A percentile compares a stretch with the other conserved stretches of the same genome.
Conservation (phyloP, 2,329 filamentous ascomycete species). For the Onygenales sp. region DNA sequence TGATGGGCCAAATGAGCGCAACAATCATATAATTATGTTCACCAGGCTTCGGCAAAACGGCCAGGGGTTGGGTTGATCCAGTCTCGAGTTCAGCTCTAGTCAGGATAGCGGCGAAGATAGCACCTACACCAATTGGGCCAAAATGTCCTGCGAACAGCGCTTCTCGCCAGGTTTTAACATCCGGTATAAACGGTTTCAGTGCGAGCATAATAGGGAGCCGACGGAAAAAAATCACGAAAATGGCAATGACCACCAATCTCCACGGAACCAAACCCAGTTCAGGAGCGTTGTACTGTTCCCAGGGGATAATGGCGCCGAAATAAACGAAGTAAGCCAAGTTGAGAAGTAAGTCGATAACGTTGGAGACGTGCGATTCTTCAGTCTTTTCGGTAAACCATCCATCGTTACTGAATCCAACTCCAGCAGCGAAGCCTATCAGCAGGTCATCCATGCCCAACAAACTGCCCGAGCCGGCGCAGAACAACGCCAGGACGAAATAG, state of each 20-base stretch:
- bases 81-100: slow-evolving; percentile 85
- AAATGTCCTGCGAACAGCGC: slow-evolving; percentile 96
- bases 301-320: slow-evolving; percentile 93
- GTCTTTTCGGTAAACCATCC: slow-evolving; percentile 99
- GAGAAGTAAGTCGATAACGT: slow-evolving; percentile 94
- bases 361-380: slow-evolving; percentile 95
- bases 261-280: slow-evolving; percentile 70
- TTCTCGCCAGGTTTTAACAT: slow-evolving; percentile 97
- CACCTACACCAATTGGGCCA: slow-evolving; percentile 92
- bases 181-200: slow-evolving; percentile 86
- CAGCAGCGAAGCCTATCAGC: slow-evolving; percentile 85
- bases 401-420: slow-evolving; percentile 98
- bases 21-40: slow-evolving; percentile 62
- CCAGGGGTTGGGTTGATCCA: slow-evolving; percentile 62
- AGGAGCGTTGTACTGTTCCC: slow-evolving; percentile 76
- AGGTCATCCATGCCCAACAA: slow-evolving; percentile 88
- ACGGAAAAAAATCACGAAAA: slow-evolving; percentile 90
- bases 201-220: slow-evolving; percentile 90
- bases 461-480: slow-evolving; percentile 88
- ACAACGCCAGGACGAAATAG: slow-evolving; percentile 93
- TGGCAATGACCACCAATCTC: slow-evolving; percentile 85
- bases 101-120: slow-evolving; percentile 89
- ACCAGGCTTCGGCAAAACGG: slow-evolving; percentile 44
- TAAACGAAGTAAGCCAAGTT: slow-evolving; percentile 98
- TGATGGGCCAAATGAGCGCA: slow-evolving; percentile 88